phyloP scores from a whole-genome alignment of 352 stramenopile species.

The Globisporangium takayamanum region DNA sequence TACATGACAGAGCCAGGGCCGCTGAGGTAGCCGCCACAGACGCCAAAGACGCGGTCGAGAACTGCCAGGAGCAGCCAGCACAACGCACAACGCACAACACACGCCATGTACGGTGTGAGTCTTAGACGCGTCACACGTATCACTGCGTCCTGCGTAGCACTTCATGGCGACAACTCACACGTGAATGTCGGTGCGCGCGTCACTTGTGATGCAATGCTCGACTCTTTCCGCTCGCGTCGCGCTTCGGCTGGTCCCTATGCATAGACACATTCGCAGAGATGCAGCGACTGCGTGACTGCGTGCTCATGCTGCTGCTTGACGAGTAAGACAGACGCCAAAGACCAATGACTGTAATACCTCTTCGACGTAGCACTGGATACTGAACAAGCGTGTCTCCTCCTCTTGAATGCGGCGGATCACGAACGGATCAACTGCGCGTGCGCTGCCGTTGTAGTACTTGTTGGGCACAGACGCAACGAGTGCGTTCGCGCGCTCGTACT shows the following conservation, averaged over 20 bases:
- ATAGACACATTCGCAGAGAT: background rate
- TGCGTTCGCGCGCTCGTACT: conserved; percentile 42
- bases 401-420: conserved; percentile 48
- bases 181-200: conserved; percentile 9
- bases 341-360: conserved; percentile 23
- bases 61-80: conserved; percentile 9
- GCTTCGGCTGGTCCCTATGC: conserved; percentile 46
- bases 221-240: conserved; percentile 36
- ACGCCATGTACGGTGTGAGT: background rate
- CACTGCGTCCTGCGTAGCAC: too few relatives aligned
- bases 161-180: conserved; percentile 8
- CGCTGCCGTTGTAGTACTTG: conserved; percentile 71
- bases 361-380: conserved; percentile 69
- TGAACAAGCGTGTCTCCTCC: conserved; percentile 48
- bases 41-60: conserved; percentile 25
- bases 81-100: background rate
- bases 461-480: conserved; percentile 57
- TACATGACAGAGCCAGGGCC: conserved; percentile 58
- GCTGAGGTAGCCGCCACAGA: conserved; percentile 46
- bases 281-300: background rate
- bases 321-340: too few relatives aligned
- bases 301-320: background rate
- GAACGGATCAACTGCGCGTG: conserved; percentile 54
- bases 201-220: conserved; percentile 17
- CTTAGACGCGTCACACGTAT: background rate